Evolutionary conservation across 2,329 filamentous ascomycete species (phyloP).

Genomic region (Colletotrichum theobromicola): DNA sequence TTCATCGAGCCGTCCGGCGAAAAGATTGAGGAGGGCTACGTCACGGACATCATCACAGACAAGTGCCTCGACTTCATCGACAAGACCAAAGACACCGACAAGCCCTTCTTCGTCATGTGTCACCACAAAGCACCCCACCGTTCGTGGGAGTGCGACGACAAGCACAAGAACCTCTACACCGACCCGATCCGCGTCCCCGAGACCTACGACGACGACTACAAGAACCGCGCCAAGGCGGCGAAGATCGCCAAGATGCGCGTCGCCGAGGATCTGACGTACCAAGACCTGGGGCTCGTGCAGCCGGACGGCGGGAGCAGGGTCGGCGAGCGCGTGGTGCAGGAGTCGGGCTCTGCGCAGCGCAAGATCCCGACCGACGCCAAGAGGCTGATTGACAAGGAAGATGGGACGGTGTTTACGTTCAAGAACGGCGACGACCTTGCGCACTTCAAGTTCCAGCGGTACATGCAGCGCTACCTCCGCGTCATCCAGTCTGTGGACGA

Average conservation of each 20-base stretch:
- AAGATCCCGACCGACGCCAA: constrained; percentile 29
- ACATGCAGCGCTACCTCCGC: constrained; percentile 60
- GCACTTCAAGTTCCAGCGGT: constrained; percentile 61
- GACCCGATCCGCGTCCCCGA: constrained; percentile 52
- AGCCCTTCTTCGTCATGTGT: constrained; percentile 60
- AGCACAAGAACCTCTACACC: constrained; percentile 53
- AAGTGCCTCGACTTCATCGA: constrained; percentile 50
- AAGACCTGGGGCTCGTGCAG: constrained; percentile 51
- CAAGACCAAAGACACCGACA: constrained; percentile 31
- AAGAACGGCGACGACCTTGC: constrained; percentile 43
- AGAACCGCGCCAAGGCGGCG: constrained; percentile 55
- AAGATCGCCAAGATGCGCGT: constrained; percentile 56
- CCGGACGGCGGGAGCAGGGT: constrained; percentile 51
- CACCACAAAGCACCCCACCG: constrained; percentile 62
- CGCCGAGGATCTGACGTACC: constrained; percentile 55
- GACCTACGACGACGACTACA: constrained; percentile 59
- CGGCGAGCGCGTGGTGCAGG: constrained; percentile 36
- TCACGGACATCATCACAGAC: constrained; percentile 57
- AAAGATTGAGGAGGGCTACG: constrained; percentile 45
- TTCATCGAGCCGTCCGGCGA: constrained; percentile 48
- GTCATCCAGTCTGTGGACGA: constrained; percentile 59
- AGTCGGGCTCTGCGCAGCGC: constrained; percentile 28
- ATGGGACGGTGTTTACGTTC: constrained; percentile 52
- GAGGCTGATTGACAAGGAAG: constrained; percentile 49
- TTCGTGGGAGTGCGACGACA: constrained; percentile 54